These are phyloP conservation scores for Forsythia suspensa DNA, from an alignment of 257 asterid genomes.

Conservation along the genomic window DNA sequence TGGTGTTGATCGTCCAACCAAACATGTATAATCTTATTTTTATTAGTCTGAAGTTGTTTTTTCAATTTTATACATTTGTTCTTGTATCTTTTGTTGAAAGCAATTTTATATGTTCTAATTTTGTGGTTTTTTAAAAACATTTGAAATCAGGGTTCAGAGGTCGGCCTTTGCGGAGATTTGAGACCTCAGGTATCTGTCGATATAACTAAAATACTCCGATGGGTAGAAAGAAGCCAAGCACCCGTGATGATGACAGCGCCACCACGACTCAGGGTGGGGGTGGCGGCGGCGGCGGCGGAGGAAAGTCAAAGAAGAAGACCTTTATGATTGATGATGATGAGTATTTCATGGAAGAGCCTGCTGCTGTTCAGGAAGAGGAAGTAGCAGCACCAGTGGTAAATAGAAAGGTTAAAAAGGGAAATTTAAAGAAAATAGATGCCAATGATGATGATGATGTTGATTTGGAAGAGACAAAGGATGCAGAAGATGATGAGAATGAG, in stretches of 20 bases:
- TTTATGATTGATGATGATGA: conserved; percentile 68
- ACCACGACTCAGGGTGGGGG: conserved; percentile 33
- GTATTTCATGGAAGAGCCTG: conserved; percentile 61
- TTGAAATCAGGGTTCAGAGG: background rate
- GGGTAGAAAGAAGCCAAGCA: conserved; percentile 80
- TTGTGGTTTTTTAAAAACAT: background rate
- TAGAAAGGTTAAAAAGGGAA: conserved; percentile 65
- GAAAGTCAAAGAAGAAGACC: conserved; percentile 74
- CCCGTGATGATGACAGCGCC: conserved; percentile 53
- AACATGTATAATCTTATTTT: background rate
- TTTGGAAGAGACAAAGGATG: conserved; percentile 38
- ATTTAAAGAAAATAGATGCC: conserved; percentile 30
- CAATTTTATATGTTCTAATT: background rate
- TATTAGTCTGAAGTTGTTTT: background rate
- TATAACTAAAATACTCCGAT: conserved; percentile 33
- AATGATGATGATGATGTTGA: conserved; percentile 48
- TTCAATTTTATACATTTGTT: background rate
- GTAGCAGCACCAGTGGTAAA: conserved; percentile 36
- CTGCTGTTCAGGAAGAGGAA: conserved; percentile 50
- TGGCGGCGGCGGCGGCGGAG: conserved; percentile 44
- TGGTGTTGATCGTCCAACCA: background rate
- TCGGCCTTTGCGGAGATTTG: background rate
- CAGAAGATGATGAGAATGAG: conserved; percentile 54
- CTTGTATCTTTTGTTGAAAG: background rate
- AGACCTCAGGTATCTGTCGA: conserved; percentile 34